A percentile compares a stretch with the other conserved stretches of the same genome.
Evolutionary conservation across 1,284 basidiomycete genomes (phyloP).

Genomic region (Ceratobasidium theobromae): DNA sequence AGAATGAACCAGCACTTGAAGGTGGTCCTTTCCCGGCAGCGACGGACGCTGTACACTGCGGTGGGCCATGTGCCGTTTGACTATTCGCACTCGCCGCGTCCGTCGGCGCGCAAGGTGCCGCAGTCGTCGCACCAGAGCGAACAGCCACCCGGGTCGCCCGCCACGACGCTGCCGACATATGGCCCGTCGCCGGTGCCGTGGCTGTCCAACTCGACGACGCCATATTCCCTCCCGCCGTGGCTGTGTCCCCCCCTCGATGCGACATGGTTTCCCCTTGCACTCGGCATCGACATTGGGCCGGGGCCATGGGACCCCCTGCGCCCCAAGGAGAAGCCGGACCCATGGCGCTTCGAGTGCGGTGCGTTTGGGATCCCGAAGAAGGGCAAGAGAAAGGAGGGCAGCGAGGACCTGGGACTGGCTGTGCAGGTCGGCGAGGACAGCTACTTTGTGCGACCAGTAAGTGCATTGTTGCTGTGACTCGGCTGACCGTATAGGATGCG

Average conservation of each 20-base stretch:
- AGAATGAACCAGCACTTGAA: slow-evolving; percentile 28
- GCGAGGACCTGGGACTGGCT: slow-evolving; percentile 43
- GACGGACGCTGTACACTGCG: slow-evolving; percentile 14
- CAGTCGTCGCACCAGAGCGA: neutral
- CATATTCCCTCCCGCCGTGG: slow-evolving; percentile 11
- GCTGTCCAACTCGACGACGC: slow-evolving; percentile 1
- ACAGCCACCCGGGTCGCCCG: slow-evolving; percentile 1
- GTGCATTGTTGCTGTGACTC: neutral
- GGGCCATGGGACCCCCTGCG: slow-evolving; percentile 16
- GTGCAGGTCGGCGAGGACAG: slow-evolving; percentile 84
- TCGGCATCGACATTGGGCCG: slow-evolving; percentile 25
- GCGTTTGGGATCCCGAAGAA: slow-evolving; percentile 25
- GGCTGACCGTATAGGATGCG: slow-evolving; percentile 55
- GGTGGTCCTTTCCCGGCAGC: neutral
- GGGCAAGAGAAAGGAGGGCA: neutral
- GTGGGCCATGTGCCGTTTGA: slow-evolving; percentile 3
- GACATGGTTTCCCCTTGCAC: slow-evolving; percentile 21
- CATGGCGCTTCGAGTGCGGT: slow-evolving; percentile 23
- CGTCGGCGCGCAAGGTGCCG: slow-evolving; percentile 10
- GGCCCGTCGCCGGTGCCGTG: neutral
- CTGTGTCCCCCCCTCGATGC: slow-evolving; percentile 18
- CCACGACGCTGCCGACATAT: slow-evolving; percentile 9
- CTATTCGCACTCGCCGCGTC: slow-evolving; percentile 29
- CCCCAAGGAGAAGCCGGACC: neutral
- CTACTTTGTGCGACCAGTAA: slow-evolving; percentile 67